Evolutionary conservation across 805 yeast genomes (phyloP).

Genomic region (Limtongia smithiae): DNA sequence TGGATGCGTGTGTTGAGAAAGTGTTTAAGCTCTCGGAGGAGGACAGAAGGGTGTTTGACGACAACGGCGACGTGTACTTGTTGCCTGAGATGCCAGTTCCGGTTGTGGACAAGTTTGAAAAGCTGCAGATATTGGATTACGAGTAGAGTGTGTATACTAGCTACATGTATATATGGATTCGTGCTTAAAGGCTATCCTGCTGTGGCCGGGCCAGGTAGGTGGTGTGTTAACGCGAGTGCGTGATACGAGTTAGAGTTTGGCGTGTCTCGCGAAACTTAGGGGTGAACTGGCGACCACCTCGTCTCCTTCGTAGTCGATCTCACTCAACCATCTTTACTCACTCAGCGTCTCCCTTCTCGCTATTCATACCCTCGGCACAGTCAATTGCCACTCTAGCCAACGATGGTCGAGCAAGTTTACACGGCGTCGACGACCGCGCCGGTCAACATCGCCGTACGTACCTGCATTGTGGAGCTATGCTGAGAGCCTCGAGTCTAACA

Average conservation of each 20-base stretch:
- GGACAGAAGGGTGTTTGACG: constrained; percentile 86
- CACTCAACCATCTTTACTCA: no score
- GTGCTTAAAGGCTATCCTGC: no score
- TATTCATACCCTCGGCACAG: no score
- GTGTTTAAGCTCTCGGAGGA: constrained; percentile 77
- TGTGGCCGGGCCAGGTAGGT: no score
- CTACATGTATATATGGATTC: no score
- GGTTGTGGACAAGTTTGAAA: constrained; percentile 14
- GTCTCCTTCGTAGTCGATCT: no score
- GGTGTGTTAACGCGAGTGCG: no score
- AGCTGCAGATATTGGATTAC: constrained; percentile 20
- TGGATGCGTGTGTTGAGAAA: constrained; percentile 64
- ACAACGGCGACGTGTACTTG: constrained; percentile 72
- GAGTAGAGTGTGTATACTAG: constrained; percentile 1
- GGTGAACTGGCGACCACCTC: no score
- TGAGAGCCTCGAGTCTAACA: background rate
- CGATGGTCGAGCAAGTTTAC: constrained; percentile 39
- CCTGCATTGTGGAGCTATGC: background rate
- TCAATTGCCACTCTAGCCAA: background rate
- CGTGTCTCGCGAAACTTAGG: no score
- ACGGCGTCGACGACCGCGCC: constrained; percentile 90
- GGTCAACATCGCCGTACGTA: constrained; percentile 89
- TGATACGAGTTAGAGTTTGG: no score
- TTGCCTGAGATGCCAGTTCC: constrained; percentile 25
- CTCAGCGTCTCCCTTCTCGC: background rate